A percentile compares a stretch with the other conserved stretches of the same genome.
Conservation (phyloP, 2,329 filamentous ascomycete genomes). For the Blastomyces percursus region DNA sequence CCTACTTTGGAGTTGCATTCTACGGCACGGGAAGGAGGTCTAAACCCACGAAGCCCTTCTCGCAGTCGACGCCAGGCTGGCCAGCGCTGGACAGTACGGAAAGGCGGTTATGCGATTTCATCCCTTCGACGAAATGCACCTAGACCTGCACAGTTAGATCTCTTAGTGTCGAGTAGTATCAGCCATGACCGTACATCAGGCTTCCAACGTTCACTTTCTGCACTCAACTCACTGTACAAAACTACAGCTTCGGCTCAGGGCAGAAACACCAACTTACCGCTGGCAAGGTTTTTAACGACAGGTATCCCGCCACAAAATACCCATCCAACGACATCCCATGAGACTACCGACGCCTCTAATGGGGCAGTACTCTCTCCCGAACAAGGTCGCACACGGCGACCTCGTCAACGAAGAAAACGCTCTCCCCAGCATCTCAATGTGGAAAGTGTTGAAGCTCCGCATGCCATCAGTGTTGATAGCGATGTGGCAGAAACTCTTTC, state of each 20-base stretch:
- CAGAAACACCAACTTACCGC: slow-evolving; percentile 19
- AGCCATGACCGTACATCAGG: slow-evolving; percentile 14
- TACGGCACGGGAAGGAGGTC: not conserved
- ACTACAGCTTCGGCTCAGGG: slow-evolving; percentile 12
- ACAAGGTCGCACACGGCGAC: slow-evolving; percentile 14
- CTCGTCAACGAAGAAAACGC: slow-evolving; percentile 24
- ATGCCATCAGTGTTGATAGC: slow-evolving; percentile 24
- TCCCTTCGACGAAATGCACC: slow-evolving; percentile 26
- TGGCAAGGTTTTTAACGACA: slow-evolving; percentile 29
- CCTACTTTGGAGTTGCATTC: not conserved
- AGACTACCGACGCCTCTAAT: not conserved
- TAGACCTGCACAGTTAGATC: slow-evolving; percentile 28
- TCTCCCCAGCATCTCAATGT: slow-evolving; percentile 38
- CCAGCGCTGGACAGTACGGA: slow-evolving; percentile 24
- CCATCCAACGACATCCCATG: slow-evolving; percentile 10
- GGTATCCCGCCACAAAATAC: slow-evolving; percentile 1
- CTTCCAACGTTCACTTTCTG: slow-evolving; percentile 25
- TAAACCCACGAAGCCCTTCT: not conserved
- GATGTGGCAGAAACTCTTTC: slow-evolving; percentile 9
- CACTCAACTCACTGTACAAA: slow-evolving; percentile 24
- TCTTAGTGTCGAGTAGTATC: slow-evolving; percentile 14
- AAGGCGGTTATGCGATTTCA: slow-evolving; percentile 26
- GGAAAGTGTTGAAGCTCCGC: slow-evolving; percentile 36
- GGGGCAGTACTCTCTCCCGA: not conserved
- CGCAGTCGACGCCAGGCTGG: not conserved